These are phyloP conservation scores for Geranium incanum DNA, from an alignment of 441 rosid genomes.

Conservation along the genomic window DNA sequence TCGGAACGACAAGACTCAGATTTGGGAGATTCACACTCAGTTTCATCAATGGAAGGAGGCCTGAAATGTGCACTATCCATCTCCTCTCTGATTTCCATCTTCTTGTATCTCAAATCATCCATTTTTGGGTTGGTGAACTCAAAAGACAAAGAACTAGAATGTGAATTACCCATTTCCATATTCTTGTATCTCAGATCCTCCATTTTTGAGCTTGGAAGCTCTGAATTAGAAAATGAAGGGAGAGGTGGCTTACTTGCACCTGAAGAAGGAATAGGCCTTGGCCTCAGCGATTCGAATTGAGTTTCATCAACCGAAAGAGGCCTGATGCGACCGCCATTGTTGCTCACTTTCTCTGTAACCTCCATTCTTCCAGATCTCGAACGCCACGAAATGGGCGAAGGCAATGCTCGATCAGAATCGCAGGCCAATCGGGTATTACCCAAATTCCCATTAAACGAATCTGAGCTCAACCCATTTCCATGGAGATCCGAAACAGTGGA, in stretches of 20 bases:
- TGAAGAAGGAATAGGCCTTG: background rate
- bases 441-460: background rate
- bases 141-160: background rate
- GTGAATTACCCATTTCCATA: background rate
- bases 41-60: background rate
- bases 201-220: background rate
- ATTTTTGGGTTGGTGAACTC: background rate
- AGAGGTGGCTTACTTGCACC: background rate
- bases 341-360: background rate
- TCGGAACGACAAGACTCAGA: background rate
- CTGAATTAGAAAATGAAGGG: background rate
- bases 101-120: background rate
- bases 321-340: background rate
- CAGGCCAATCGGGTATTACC: background rate
- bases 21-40: background rate
- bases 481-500: background rate
- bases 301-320: background rate
- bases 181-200: background rate
- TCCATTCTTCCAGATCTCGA: slow-evolving; percentile 1
- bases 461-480: background rate
- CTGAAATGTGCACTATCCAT: background rate
- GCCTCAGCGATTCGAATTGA: background rate
- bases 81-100: background rate
- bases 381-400: background rate
- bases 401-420: background rate